phyloP scores from a whole-genome alignment of 2,329 filamentous ascomycete species.

The Curvularia verruculosa region DNA sequence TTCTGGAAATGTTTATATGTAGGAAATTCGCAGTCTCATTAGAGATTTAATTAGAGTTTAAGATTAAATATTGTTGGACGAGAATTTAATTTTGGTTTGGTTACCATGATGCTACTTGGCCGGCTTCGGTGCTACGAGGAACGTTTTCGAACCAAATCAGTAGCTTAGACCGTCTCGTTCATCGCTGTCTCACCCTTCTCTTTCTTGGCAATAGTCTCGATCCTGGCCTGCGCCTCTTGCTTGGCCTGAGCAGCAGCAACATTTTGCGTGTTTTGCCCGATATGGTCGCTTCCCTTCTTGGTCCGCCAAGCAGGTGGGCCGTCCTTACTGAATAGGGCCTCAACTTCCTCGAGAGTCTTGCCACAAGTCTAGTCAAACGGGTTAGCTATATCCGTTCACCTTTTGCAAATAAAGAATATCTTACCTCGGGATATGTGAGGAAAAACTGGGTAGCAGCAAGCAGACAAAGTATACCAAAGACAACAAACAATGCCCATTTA shows the following conservation, averaged over 20 bases:
- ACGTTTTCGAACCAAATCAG: no score
- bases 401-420: not conserved
- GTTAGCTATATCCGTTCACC: not conserved
- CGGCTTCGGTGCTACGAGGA: not conserved
- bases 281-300: constrained; percentile 27
- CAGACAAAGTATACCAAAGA: constrained; percentile 76
- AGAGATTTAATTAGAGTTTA: not conserved
- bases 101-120: not conserved
- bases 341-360: constrained; percentile 78
- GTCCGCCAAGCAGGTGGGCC: constrained; percentile 65
- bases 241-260: constrained; percentile 35
- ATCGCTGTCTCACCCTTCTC: constrained; percentile 20
- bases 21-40: not conserved
- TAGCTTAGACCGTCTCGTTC: constrained; percentile 13
- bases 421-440: constrained; percentile 64
- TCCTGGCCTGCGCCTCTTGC: constrained; percentile 30
- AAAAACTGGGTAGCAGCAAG: constrained; percentile 72
- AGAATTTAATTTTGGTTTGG: not conserved
- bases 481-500: constrained; percentile 68
- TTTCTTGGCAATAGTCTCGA: constrained; percentile 27
- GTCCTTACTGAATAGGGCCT: constrained; percentile 66
- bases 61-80: not conserved
- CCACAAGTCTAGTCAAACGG: constrained; percentile 61
- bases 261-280: constrained; percentile 38
- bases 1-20: not conserved